phyloP scores from a whole-genome alignment of 2,329 filamentous ascomycete genomes.

The Phoma herbarum region DNA sequence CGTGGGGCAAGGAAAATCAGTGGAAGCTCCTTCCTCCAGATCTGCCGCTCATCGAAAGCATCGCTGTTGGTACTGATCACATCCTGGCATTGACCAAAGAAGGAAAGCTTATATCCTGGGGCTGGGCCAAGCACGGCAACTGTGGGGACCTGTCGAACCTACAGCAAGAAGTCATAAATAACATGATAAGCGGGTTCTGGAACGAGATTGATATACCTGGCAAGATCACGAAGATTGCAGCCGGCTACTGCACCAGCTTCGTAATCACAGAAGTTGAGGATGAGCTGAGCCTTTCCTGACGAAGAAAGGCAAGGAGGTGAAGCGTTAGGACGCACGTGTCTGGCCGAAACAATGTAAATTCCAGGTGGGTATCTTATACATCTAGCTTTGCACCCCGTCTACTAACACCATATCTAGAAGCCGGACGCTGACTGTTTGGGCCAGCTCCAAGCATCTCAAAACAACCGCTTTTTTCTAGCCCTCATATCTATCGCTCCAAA shows the following conservation, averaged over 20 bases:
- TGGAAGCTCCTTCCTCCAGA: conserved; percentile 76
- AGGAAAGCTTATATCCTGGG: conserved; percentile 81
- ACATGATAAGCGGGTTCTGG: conserved; percentile 44
- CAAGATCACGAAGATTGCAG: conserved; percentile 32
- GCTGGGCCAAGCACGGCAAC: conserved; percentile 98
- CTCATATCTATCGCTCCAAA: not conserved
- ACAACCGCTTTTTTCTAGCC: not conserved
- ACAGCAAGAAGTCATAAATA: conserved; percentile 30
- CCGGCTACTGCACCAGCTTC: conserved; percentile 44
- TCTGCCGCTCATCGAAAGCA: conserved; percentile 65
- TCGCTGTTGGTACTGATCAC: conserved; percentile 93
- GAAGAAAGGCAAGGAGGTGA: not conserved
- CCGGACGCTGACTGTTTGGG: not conserved
- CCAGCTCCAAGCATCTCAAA: not conserved
- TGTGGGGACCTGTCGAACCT: conserved; percentile 66
- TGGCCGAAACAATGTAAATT: not conserved
- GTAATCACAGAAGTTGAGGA: conserved; percentile 28
- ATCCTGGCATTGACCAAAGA: conserved; percentile 73
- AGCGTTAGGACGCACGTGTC: not conserved
- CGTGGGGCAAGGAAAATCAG: conserved; percentile 87
- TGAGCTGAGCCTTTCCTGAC: not conserved
- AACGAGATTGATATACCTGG: conserved; percentile 39
- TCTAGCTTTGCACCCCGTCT: not conserved
- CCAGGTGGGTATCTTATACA: not conserved
- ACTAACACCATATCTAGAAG: conserved; percentile 1